Percentiles rank a stretch among this genome's conserved stretches.
phyloP scores from a whole-genome alignment of 441 rosid genomes.

The Gossypium davidsonii region DNA sequence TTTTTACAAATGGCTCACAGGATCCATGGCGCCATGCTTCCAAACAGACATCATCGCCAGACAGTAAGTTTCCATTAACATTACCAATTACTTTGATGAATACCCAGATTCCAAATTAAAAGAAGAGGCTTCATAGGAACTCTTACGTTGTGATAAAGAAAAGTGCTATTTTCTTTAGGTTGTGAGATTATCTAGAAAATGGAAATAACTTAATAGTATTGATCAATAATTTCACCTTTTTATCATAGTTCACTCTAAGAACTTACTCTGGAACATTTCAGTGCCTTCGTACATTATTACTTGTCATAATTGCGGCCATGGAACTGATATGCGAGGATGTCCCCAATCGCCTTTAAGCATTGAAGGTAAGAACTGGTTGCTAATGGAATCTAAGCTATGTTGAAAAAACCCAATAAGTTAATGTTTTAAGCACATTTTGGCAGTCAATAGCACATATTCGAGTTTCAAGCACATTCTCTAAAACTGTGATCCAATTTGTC shows the following conservation, averaged over 20 bases:
- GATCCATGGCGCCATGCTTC: slow-evolving; percentile 99
- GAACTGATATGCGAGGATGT: slow-evolving; percentile 89
- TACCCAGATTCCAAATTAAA: not conserved
- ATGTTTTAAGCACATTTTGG: not conserved
- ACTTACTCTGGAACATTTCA: slow-evolving; percentile 24
- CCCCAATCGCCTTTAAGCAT: slow-evolving; percentile 70
- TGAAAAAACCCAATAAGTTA: not conserved
- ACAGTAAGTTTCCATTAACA: slow-evolving; percentile 39
- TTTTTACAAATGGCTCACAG: slow-evolving; percentile 91
- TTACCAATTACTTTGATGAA: not conserved
- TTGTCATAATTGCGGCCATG: slow-evolving; percentile 90
- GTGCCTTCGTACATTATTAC: slow-evolving; percentile 76
- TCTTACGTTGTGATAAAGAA: not conserved
- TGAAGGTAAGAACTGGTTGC: slow-evolving; percentile 49
- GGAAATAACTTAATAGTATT: not conserved
- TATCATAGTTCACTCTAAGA: not conserved
- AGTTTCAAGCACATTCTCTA: not conserved
- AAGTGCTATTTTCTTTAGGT: not conserved
- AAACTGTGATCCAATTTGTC: not conserved
- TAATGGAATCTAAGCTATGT: not conserved
- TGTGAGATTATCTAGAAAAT: not conserved
- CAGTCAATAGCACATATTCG: not conserved
- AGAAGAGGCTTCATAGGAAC: not conserved
- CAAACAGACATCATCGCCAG: slow-evolving; percentile 76
- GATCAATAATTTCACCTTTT: not conserved